Conservation (phyloP, 2,329 filamentous ascomycete species). For the Hypoxylon sp. region DNA sequence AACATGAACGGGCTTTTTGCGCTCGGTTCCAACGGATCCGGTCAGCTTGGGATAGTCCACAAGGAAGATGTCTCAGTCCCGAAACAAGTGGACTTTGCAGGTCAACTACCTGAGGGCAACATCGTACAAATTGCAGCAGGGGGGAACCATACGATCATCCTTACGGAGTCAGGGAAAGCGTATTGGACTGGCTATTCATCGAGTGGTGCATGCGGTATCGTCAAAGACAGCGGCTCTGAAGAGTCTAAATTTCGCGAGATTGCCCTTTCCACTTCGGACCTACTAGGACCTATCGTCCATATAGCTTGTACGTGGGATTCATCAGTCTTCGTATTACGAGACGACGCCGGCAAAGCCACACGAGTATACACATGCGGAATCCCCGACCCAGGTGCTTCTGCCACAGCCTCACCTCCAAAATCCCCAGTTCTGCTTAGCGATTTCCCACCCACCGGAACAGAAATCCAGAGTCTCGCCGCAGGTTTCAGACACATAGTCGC, state of each 20-base stretch:
- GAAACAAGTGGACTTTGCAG: constrained; percentile 66
- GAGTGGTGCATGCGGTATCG: constrained; percentile 63
- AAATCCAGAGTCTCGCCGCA: constrained; percentile 72
- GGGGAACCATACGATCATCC: constrained; percentile 86
- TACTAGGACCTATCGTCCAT: constrained; percentile 46
- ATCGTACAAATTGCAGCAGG: constrained; percentile 64
- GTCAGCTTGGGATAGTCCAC: constrained; percentile 77
- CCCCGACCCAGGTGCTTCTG: constrained; percentile 74
- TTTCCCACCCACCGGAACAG: constrained; percentile 69
- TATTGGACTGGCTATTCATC: constrained; percentile 71
- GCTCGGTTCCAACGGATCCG: constrained; percentile 78
- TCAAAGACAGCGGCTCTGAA: constrained; percentile 36
- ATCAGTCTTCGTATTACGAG: constrained; percentile 66
- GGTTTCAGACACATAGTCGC: constrained; percentile 81
- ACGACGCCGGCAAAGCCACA: constrained; percentile 54
- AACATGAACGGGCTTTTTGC: constrained; percentile 67
- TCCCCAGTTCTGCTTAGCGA: constrained; percentile 56
- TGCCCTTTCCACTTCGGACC: constrained; percentile 47
- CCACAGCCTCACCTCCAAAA: constrained; percentile 53
- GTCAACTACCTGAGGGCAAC: constrained; percentile 48
- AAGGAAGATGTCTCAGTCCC: constrained; percentile 75
- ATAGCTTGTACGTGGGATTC: constrained; percentile 83
- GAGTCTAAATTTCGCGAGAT: constrained; percentile 52
- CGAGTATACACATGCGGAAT: constrained; percentile 70
- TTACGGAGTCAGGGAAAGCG: constrained; percentile 66